These are phyloP conservation scores for Zygoascus ofunaensis DNA, from an alignment of 805 yeast genomes.

Conservation along the genomic window DNA sequence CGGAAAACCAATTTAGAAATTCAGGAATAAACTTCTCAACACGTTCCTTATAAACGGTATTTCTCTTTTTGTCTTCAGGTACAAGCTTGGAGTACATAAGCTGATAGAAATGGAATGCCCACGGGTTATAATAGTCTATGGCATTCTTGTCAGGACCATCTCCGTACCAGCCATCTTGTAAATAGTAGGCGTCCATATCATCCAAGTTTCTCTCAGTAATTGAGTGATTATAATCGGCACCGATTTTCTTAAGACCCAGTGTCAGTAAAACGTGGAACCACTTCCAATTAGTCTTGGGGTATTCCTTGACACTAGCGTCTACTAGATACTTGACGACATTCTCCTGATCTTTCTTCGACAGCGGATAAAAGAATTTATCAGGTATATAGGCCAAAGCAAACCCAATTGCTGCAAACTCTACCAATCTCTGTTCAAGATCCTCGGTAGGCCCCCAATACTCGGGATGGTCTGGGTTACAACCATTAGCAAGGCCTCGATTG, in stretches of 20 bases:
- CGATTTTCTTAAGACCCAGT: slow-evolving; percentile 23
- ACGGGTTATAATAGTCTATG: slow-evolving; percentile 28
- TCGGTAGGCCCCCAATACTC: slow-evolving; percentile 26
- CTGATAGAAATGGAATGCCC: slow-evolving; percentile 28
- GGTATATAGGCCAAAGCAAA: slow-evolving; percentile 22
- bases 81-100: slow-evolving; percentile 18
- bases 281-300: slow-evolving; percentile 24
- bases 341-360: slow-evolving; percentile 16
- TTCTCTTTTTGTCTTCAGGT: slow-evolving; percentile 16
- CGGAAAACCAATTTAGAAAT: slow-evolving; percentile 20
- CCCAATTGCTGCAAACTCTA: slow-evolving; percentile 28
- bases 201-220: slow-evolving; percentile 17
- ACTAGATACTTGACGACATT: slow-evolving; percentile 18
- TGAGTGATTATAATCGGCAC: slow-evolving; percentile 13
- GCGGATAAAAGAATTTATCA: slow-evolving; percentile 25
- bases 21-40: slow-evolving; percentile 21
- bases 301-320: slow-evolving; percentile 16
- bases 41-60: slow-evolving; percentile 16
- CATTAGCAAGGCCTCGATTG: slow-evolving; percentile 23
- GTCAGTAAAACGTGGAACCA: slow-evolving; percentile 27
- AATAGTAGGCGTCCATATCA: slow-evolving; percentile 20
- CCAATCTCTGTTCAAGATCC: slow-evolving; percentile 19
- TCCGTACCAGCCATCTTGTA: slow-evolving; percentile 28
- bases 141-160: slow-evolving; percentile 20
- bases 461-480: slow-evolving; percentile 23